Base-by-base conservation (phyloP, 805 yeast species). In the Cyberlindnera sargentensis region DNA sequence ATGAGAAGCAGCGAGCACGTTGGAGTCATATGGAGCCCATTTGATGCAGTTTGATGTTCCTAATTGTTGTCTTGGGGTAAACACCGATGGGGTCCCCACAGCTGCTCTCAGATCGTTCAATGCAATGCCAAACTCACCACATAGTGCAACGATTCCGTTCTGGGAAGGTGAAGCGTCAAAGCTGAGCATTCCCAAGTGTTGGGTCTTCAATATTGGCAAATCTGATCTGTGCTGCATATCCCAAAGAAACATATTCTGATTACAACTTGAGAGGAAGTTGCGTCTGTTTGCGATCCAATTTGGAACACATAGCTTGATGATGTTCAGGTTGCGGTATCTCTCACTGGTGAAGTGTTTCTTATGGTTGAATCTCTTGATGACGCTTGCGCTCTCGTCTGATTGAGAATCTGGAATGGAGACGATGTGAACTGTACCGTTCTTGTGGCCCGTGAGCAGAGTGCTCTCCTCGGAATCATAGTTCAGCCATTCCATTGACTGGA, bases 311-410 rank as follows among this genome's bases (percentile, higher is more conserved):
- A 53, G 45, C 8, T 40, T 47, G 34, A 52, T 47, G 34, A 57
- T 46, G 10, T 49, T 42, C 8, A 52, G 41, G 24, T 38, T 48
- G 31, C 42, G 47, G 10, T 38, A 31, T 20, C 47, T 43, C 11
- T 57, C 58, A 20, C 60, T 49, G 29, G 58, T 61, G 43, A 85
- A 60, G 56, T 82, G 89, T 51, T 80, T 81, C 40, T 73, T 67
- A 64, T 89, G 96, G 61, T 86, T 86, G 66, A 82, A 89, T 33
- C 95, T 68, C 58, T 80, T 84, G 48, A 83, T 65, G 23, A 89
- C 82, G 58, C 80, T 87, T 0, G 96, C 96, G 43, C 73, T 67
- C 25, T 71, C 71, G 5, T 64, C 66, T 7, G 67, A 56, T 26
- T 64, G 58, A 1, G 76, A 64, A 38, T 71, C 74, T 1, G 95